Evolutionary conservation across 306 rosid species (phyloP).

Genomic region (Inga laurina): DNA sequence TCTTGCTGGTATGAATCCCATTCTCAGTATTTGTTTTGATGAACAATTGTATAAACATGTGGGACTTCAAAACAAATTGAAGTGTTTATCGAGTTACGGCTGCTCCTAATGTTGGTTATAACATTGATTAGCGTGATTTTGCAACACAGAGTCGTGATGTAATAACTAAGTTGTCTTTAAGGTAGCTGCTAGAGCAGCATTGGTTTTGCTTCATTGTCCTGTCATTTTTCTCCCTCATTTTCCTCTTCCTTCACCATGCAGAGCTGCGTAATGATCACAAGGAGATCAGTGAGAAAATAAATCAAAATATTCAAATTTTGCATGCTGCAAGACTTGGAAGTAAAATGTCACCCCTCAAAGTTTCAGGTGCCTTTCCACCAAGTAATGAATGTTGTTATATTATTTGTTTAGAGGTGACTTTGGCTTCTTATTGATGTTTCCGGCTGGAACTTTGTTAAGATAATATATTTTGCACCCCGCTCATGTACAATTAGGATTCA

Average conservation of each 20-base stretch:
- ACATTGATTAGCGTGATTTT: neutral
- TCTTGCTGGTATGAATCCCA: conserved; percentile 57
- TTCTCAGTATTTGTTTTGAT: neutral
- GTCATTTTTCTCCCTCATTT: neutral
- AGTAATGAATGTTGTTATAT: conserved; percentile 1
- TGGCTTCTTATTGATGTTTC: conserved; percentile 17
- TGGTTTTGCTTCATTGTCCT: neutral
- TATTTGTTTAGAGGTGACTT: neutral
- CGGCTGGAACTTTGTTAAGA: conserved; percentile 14
- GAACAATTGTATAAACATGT: neutral
- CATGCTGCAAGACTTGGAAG: conserved; percentile 67
- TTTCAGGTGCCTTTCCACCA: conserved; percentile 45
- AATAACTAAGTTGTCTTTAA: neutral
- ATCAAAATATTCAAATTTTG: conserved; percentile 67
- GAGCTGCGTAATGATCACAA: conserved; percentile 81
- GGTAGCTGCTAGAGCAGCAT: neutral
- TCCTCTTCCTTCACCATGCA: conserved; percentile 25
- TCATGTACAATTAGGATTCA: neutral
- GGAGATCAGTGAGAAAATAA: conserved; percentile 68
- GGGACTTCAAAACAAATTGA: neutral
- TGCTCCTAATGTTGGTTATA: neutral
- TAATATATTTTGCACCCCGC: neutral
- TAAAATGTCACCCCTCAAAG: conserved; percentile 36
- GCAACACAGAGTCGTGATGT: neutral
- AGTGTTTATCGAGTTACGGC: neutral